Conservation (phyloP, 192 early-diverging fungal genomes). For the Chytriomyces confervae region DNA sequence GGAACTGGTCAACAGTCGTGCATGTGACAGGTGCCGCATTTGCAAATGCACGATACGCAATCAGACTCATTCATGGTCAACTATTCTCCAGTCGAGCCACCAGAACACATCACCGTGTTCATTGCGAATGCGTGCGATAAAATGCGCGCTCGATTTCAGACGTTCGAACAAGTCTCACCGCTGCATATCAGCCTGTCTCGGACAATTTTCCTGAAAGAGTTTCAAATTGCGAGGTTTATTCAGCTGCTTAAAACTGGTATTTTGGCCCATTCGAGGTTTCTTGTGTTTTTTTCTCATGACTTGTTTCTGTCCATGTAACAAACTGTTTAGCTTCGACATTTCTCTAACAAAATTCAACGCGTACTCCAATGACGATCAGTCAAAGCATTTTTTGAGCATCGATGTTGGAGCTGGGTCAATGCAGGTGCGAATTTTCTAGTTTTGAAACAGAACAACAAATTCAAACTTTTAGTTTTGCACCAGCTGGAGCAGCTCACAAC, state of each 20-base stretch:
- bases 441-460: not conserved
- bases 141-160: no score
- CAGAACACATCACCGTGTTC: not conserved
- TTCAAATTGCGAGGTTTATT: conserved; percentile 21
- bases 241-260: not conserved
- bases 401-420: conserved; percentile 12
- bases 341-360: conserved; percentile 14
- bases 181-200: conserved; percentile 23
- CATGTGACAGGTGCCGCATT: not conserved
- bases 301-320: not conserved
- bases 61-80: no score
- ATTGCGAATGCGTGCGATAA: not conserved
- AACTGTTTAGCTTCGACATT: not conserved
- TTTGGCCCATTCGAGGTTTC: not conserved
- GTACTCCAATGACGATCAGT: conserved; percentile 17
- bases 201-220: conserved; percentile 27
- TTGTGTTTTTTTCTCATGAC: not conserved
- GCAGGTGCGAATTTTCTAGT: not conserved
- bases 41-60: no score
- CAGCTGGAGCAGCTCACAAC: conserved; percentile 5
- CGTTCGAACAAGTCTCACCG: not conserved
- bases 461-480: not conserved
- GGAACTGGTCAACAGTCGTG: conserved; percentile 28
- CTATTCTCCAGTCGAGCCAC: conserved; percentile 1
- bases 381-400: conserved; percentile 26